Evolutionary conservation across 2,329 filamentous ascomycete genomes (phyloP).

Genomic region (Ophiostoma sp.): DNA sequence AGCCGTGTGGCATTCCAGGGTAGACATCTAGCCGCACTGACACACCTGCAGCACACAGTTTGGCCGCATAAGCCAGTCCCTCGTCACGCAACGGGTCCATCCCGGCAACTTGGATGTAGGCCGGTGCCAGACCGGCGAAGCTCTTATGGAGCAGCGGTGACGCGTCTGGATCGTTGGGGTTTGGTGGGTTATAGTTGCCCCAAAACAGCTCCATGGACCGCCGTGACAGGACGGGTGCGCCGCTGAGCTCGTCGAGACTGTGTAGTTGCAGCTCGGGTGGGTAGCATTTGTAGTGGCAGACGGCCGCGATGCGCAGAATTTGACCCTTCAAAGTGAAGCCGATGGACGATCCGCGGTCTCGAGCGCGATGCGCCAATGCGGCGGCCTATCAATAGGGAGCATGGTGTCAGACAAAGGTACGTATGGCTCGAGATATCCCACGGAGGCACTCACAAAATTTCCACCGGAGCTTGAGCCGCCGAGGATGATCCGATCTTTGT

Average conservation of each 20-base stretch:
- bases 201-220: background rate
- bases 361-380: background rate
- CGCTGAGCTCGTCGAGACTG: background rate
- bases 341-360: background rate
- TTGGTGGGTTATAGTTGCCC: background rate
- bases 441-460: background rate
- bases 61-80: background rate
- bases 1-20: background rate
- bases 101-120: constrained; percentile 8
- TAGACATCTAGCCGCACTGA: background rate
- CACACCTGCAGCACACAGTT: background rate
- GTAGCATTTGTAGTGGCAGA: background rate
- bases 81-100: constrained; percentile 6
- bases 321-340: background rate
- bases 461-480: constrained; percentile 13
- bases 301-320: background rate
- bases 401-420: background rate
- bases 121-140: background rate
- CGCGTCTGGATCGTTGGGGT: background rate
- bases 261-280: background rate
- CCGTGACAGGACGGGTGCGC: background rate
- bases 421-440: background rate
- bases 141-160: background rate
- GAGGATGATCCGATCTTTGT: background rate
- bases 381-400: background rate